Conservation (phyloP, 2,329 filamentous ascomycete species). For the Aspergillus tubingensis region DNA sequence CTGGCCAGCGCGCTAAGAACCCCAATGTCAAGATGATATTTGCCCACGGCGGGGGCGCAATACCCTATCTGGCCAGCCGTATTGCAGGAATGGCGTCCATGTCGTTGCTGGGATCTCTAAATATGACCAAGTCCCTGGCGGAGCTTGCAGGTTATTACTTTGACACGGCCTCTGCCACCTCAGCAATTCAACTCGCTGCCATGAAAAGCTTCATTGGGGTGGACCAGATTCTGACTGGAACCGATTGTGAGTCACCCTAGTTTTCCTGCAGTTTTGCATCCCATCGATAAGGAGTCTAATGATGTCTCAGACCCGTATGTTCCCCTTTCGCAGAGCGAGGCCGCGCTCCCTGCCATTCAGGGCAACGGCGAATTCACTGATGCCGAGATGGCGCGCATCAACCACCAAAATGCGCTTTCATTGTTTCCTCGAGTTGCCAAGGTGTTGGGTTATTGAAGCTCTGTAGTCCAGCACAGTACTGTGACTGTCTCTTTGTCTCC, state of each 20-base stretch:
- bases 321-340: constrained; percentile 11
- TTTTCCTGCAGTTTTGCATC: no score
- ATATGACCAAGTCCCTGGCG: constrained; percentile 14
- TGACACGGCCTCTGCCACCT: constrained; percentile 23
- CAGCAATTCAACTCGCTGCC: constrained; percentile 25
- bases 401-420: constrained; percentile 26
- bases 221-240: constrained; percentile 25
- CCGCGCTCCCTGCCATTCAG: constrained; percentile 13
- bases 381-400: constrained; percentile 23
- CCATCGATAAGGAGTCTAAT: not conserved
- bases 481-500: no score
- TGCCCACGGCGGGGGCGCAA: constrained; percentile 26
- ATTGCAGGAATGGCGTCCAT: constrained; percentile 25
- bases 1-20: constrained; percentile 20
- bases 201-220: constrained; percentile 27
- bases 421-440: constrained; percentile 24
- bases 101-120: constrained; percentile 20
- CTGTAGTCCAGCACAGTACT: no score
- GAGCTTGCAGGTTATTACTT: constrained; percentile 26
- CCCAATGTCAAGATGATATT: constrained; percentile 26
- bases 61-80: constrained; percentile 26
- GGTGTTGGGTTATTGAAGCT: not conserved
- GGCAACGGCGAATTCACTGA: constrained; percentile 24
- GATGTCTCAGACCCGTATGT: constrained; percentile 26
- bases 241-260: constrained; percentile 23